Evolutionary conservation across 1,284 basidiomycete genomes (phyloP), one percentile per base, ranked within the genome.

Genomic region (Rhodotorula sp.): DNA sequence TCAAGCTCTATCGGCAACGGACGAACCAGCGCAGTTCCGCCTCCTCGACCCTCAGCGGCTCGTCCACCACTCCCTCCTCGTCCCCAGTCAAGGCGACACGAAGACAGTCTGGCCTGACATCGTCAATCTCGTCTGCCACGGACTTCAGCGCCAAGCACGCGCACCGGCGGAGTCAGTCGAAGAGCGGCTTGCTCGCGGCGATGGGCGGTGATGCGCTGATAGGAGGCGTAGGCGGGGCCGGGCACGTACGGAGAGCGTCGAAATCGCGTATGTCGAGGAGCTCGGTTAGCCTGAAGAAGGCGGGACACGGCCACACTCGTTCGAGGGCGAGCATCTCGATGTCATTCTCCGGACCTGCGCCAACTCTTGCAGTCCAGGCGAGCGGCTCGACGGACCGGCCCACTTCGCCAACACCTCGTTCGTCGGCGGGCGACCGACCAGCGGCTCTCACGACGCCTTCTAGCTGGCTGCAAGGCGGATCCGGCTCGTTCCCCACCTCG

Each of bases 251-350:
- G 36, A 30, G 67, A 29, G 47, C 66, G 55, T 67, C 64, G 4
- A 68, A 66, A 49, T 64, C 64, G 32, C 52, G 71, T 20, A 20
- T 34, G 46, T 74, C 73, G 63, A 47, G 73, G 15, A 66, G 58
- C n/a, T 70, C 68, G 46, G 56, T 74, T 59, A 70, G 66, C 54
- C 10, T 62, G 54, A 64, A 58, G 52, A 66, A 59, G 48, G 51
- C 27, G 17, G 70, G 70, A 17, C 73, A 74, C 53, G 68, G 71
- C 7, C 73, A 74, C 57, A 66, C 62, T n/a, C 53, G 73, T 7
- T 74, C 73, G 17, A 62, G 73, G 22, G 71, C 73, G 27, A 68
- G 66, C 63, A 63, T 70, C 47, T 74, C 73, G n/a, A 74, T 74
- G 65, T 71, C 70, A 10, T 66, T 71, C 53, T 73, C 72, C 7